Evolutionary conservation across 495 filamentous ascomycete species (phyloP), one percentile per base, ranked within the genome.

Genomic region (Evansstolkia leycettana): DNA sequence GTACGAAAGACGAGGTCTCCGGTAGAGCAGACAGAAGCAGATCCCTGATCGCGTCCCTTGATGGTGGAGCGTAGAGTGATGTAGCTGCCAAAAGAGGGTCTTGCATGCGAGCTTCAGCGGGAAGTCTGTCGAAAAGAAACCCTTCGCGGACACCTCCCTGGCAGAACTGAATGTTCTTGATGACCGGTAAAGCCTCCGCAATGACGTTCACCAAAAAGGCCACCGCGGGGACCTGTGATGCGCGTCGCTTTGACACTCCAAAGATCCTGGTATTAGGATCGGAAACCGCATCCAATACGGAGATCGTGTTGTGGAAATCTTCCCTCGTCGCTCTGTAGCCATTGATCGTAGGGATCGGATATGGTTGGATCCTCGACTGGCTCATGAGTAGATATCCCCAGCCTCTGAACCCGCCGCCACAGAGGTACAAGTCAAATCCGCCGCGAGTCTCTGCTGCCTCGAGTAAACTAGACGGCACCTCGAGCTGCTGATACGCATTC

Each of bases 111-210:
- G 82, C 52, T 2, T 58, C 46, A 5, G 54, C 38, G 0, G 73
- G 66, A 11, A 92, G 66, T 36, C 68, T 75, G 52, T 76, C 68
- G 56, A 80, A 86, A 17, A 92, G 55, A 1, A 77, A 70, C 0
- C 88, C 88, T 54, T 94, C 88, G 17, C 87, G 70, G 30, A 93
- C 84, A 7, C 88, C 88, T 2, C 75, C 88, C 45, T 84, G 76
- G 47, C 84, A 89, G 58, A 94, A 95, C 10, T 75, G 72, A 2
- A 84, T 82, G 15, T 76, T 67, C 31, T 68, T 70, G 42, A 94
- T 84, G 13, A 58, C 60, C 2, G 84, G 82, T 9, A 93, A 59
- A 1, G 80, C 74, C 9, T 72, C 64, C 10, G 76, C 62, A 6
- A 95, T 63, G 2, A 76, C 76, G 12, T 80, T 73, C 5, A 95